Evolutionary conservation across 1,139 yeast genomes (phyloP).

Genomic region (Debaryomyces udenii): DNA sequence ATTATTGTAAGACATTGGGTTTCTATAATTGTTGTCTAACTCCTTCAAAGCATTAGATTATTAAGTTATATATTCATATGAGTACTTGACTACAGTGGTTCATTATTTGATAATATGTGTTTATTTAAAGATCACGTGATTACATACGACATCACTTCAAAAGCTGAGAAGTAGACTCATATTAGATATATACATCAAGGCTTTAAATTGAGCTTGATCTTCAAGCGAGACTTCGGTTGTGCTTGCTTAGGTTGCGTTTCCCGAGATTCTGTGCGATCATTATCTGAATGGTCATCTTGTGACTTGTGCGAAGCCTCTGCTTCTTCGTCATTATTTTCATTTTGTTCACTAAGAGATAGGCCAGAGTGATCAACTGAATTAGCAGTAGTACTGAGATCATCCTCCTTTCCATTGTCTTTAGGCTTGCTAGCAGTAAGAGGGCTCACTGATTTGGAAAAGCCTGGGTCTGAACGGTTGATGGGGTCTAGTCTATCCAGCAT

Average conservation of each 20-base stretch:
- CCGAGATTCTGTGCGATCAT: too few species aligned
- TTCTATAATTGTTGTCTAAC: not conserved
- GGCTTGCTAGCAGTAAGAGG: slow-evolving; percentile 15
- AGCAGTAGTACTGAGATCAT: not conserved
- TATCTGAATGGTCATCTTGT: not conserved
- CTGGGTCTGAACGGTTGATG: slow-evolving; percentile 11
- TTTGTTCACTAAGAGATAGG: too few species aligned
- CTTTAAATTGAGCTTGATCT: slow-evolving; percentile 28
- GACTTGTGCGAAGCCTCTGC: slow-evolving; percentile 8
- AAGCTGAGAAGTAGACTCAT: not conserved
- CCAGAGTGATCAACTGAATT: not conserved
- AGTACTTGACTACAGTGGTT: too few species aligned
- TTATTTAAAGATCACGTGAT: slow-evolving; percentile 4
- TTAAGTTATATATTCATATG: too few species aligned
- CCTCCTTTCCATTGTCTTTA: too few species aligned
- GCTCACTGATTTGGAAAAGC: slow-evolving; percentile 25
- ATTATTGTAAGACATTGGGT: slow-evolving; percentile 34
- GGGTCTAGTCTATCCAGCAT: too few species aligned
- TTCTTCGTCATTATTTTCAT: slow-evolving; percentile 7
- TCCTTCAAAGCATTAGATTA: too few species aligned
- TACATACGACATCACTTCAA: not conserved
- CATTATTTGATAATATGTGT: too few species aligned
- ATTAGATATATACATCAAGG: slow-evolving; percentile 9
- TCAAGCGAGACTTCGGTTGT: slow-evolving; percentile 21
- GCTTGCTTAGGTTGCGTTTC: slow-evolving; percentile 3